Evolutionary conservation across 495 filamentous ascomycete genomes (phyloP), one percentile per base, ranked within the genome.

Genomic region (Pyronema domesticum): DNA sequence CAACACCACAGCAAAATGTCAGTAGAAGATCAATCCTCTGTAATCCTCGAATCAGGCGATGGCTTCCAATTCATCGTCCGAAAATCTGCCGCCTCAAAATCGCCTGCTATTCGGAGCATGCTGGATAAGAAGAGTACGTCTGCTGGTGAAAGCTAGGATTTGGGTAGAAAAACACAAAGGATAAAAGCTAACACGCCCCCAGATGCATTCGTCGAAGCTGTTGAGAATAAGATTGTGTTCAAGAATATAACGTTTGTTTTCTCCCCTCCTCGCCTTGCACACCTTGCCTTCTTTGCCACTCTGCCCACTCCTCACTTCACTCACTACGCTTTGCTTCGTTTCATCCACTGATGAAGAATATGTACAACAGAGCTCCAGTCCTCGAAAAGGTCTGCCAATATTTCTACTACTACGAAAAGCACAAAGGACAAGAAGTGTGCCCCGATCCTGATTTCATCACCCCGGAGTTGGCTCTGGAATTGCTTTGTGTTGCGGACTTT

Each of bases 301-400:
- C 1, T 30, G 23, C 23, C 43, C 51, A 36, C 18, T 37, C 18
- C 15, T 37, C 15, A 36, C 1, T 1, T 19, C 37, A 33, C 14
- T 4, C 30, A n/a, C n/a, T 30, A 2, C 23, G 23, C 23, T 30
- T 30, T 30, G 5, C 23, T 30, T 30, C 5, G 2, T 30, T 30
- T 5, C 1, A 30, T 2, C 23, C 23, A 30, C 23, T 30, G 5
- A 30, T 5, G 5, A 1, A 30, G 23, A 30, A 57, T 7, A 3
- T 55, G 3, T 18, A 15, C 10, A 7, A 30, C 59, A 94, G 86
- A 65, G 86, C 81, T 45, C 62, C 82, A 13, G 78, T 95, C 23
- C 77, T 98, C 3, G 88, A 94, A 65, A 89, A 88, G 68, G 82
- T 94, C 37, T 86, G 79, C 67, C 85, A 94, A 70, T 95, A 94